Conservation (phyloP, 257 asterid species). For the Coffea canephora region DNA sequence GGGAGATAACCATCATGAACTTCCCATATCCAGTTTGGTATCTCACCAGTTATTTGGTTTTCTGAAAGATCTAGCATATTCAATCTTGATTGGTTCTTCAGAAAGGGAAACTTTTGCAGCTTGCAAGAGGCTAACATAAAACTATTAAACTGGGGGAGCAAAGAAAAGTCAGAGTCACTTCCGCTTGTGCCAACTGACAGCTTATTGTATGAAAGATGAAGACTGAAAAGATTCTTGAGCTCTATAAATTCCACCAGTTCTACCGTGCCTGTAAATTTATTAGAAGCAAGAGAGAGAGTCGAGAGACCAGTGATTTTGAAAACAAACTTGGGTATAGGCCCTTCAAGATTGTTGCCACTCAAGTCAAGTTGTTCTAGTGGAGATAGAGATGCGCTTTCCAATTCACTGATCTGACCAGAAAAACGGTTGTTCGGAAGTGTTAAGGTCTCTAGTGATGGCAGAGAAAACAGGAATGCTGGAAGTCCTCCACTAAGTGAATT, state of each 20-base stretch:
- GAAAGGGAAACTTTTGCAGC: constrained; percentile 25
- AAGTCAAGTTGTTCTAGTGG: constrained; percentile 18
- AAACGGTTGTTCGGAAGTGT: constrained; percentile 10
- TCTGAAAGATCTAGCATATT: constrained; percentile 32
- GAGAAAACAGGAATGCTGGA: constrained; percentile 21
- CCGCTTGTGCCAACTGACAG: constrained; percentile 17
- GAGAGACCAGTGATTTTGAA: constrained; percentile 20
- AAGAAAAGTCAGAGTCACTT: neutral
- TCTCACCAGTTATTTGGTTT: constrained; percentile 32
- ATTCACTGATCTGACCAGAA: constrained; percentile 10
- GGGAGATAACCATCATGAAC: neutral
- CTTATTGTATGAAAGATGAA: constrained; percentile 32
- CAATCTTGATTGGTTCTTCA: constrained; percentile 15
- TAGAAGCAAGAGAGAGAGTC: constrained; percentile 23
- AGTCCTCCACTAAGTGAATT: constrained; percentile 17
- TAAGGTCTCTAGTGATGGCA: constrained; percentile 9
- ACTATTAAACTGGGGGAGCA: constrained; percentile 6
- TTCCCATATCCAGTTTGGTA: constrained; percentile 44
- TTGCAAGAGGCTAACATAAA: constrained; percentile 33
- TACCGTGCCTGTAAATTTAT: constrained; percentile 25
- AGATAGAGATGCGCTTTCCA: constrained; percentile 8
- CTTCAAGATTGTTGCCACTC: constrained; percentile 17
- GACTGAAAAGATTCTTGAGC: constrained; percentile 10
- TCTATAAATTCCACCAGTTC: constrained; percentile 10
- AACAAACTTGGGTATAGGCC: constrained; percentile 16